A percentile compares a stretch with the other conserved stretches of the same genome.
These are phyloP conservation scores for Prototheca wickerhamii DNA, from an alignment of 163 green algal genomes.

Conservation along the genomic window DNA sequence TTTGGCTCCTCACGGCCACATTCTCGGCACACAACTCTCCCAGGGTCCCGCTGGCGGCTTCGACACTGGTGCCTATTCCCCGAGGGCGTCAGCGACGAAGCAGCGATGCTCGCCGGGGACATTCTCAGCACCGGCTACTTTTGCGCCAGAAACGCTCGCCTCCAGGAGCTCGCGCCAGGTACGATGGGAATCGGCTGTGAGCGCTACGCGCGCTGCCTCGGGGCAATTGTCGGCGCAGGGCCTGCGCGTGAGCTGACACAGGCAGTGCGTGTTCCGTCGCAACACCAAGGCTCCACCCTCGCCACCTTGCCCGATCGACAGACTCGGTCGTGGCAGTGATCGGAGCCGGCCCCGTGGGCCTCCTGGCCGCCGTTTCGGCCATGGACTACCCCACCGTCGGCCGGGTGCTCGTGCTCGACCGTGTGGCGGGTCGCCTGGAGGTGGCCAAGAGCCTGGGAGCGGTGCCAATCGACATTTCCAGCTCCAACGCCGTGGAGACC, in stretches of 20 bases:
- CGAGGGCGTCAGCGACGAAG: slow-evolving; percentile 42
- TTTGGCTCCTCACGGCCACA: background rate
- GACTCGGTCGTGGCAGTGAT: background rate
- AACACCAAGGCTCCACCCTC: too few relatives aligned
- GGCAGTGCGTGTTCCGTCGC: too few relatives aligned
- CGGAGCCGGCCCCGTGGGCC: background rate
- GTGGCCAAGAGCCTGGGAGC: background rate
- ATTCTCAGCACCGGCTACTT: slow-evolving; percentile 59
- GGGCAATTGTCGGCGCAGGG: too few relatives aligned
- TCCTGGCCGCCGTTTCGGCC: background rate
- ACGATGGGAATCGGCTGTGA: too few relatives aligned
- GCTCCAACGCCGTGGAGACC: background rate
- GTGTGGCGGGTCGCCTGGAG: background rate
- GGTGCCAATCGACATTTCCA: background rate
- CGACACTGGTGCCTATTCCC: slow-evolving; percentile 44
- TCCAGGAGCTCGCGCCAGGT: slow-evolving; percentile 1
- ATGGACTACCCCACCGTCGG: background rate
- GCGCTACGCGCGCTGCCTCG: too few relatives aligned
- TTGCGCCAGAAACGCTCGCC: slow-evolving; percentile 36
- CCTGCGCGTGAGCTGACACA: too few relatives aligned
- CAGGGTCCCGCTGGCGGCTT: slow-evolving; percentile 49
- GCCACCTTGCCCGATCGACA: background rate
- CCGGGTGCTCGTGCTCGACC: background rate
- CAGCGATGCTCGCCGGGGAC: slow-evolving; percentile 49
- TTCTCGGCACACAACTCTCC: slow-evolving; percentile 20